Evolutionary conservation across 257 asterid genomes (phyloP).

Genomic region (Fraxinus quadrangulata): DNA sequence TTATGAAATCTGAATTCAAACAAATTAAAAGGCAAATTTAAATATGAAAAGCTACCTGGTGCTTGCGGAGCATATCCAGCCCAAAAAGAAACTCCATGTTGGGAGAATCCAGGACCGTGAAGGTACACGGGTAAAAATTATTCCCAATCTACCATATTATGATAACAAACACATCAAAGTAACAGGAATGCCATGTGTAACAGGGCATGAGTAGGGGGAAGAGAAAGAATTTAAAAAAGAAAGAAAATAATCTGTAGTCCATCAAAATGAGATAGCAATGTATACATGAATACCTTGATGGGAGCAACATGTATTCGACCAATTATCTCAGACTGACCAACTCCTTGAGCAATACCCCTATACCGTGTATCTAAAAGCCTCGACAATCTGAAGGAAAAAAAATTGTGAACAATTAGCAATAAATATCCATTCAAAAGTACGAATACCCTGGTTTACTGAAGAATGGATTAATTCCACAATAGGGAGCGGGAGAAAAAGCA

Average conservation of each 20-base stretch:
- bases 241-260: not conserved
- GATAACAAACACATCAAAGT: conserved; percentile 18
- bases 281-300: conserved; percentile 62
- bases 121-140: conserved; percentile 84
- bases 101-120: conserved; percentile 87
- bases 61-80: conserved; percentile 97
- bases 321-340: conserved; percentile 91
- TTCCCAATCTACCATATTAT: conserved; percentile 67
- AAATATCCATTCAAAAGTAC: not conserved
- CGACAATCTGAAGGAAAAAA: conserved; percentile 57
- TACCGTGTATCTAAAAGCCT: conserved; percentile 85
- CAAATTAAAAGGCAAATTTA: conserved; percentile 17
- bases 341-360: conserved; percentile 94
- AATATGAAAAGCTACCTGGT: conserved; percentile 59
- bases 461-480: not conserved
- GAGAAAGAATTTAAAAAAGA: not conserved
- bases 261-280: conserved; percentile 1
- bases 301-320: conserved; percentile 99
- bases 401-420: not conserved
- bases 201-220: conserved; percentile 2
- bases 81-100: conserved; percentile 99
- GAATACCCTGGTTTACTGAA: conserved; percentile 1
- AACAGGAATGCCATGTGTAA: conserved; percentile 14
- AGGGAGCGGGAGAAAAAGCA: conserved; percentile 13
- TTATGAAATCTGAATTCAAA: conserved; percentile 16